Base-by-base conservation (phyloP, 768 basidiomycete species). In the Xerocomellus intermedius region DNA sequence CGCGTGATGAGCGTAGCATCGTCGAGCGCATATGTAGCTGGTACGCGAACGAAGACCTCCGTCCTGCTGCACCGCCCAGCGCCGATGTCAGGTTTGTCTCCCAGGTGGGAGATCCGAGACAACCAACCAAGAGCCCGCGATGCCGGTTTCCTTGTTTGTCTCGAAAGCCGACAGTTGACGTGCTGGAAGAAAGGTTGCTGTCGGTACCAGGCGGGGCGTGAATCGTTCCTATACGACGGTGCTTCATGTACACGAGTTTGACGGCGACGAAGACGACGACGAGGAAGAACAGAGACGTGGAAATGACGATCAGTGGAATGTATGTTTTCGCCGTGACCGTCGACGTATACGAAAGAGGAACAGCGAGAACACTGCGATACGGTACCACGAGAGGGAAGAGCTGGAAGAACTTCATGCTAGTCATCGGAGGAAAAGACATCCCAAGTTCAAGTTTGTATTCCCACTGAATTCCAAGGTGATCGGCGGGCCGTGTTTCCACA, bases 61-160 rank as follows among this genome's bases (percentile, higher is more conserved):
- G 52, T 13, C 32, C 38, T 36, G 46, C 10, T 14, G 49, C 46
- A 2, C 30, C 38, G 48, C 56, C 48, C 42, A 67, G 32, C 16
- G 50, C 59, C 16, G 65, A 57, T n/a, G 50, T 50, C 37, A 62
- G 42, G 13, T 30, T 49, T 2, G 65, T 67, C 53, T 70, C 69
- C 69, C 71, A 72, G n/a, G 54, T 17, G 28, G 69, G 69, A 13
- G 71, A 73, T 28, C 69, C 69, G 14, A 70, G 57, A 46, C 59
- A 73, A 8, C 69, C 71, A 13, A 70, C 58, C 42, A 67, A 39
- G 26, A 72, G 33, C 2, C 60, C 65, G 7, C 58, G 49, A 14
- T 48, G 38, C 12, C 45, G 42, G 48, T 43, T 30, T 26, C 21
- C 48, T 26, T 5, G 30, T 12, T 67, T 58, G 38, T 43, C 33